Evolutionary conservation across 495 filamentous ascomycete species (phyloP).

Genomic region (Aspergillus sparsus): DNA sequence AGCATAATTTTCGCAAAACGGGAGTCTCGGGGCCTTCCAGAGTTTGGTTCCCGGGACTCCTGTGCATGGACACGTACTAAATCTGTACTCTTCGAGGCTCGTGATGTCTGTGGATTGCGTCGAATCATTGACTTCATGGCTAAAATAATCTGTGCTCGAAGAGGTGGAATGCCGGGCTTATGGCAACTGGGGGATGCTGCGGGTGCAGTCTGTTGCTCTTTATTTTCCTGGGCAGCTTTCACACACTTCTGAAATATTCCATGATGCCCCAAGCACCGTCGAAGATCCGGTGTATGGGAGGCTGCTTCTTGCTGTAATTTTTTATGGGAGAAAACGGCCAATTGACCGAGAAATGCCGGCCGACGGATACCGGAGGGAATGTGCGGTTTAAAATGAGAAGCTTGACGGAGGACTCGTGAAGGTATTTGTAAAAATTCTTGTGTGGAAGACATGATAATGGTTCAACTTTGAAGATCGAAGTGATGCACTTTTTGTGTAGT

Average conservation of each 20-base stretch:
- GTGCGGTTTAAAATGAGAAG: neutral
- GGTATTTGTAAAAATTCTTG: conserved; percentile 8
- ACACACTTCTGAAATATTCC: conserved; percentile 20
- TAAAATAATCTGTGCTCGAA: conserved; percentile 12
- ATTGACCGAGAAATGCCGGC: conserved; percentile 10
- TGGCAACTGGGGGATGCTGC: neutral
- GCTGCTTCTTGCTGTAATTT: conserved; percentile 19
- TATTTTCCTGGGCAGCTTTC: conserved; percentile 17
- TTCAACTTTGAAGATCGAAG: neutral
- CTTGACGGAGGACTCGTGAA: conserved; percentile 1
- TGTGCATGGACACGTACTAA: neutral
- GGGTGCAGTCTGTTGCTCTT: neutral
- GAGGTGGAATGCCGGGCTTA: neutral
- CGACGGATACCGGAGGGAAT: neutral
- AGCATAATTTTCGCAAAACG: neutral
- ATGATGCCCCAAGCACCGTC: conserved; percentile 24
- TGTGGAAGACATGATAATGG: conserved; percentile 5
- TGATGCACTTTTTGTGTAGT: no score
- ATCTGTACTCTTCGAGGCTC: neutral
- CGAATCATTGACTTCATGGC: conserved; percentile 19
- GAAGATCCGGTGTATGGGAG: conserved; percentile 19
- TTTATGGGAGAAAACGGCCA: conserved; percentile 14
- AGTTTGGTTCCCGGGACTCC: neutral
- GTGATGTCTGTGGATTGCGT: neutral
- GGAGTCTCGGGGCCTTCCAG: neutral